phyloP scores from a whole-genome alignment of 169 alveolate species.

The Eimeria acervulina region DNA sequence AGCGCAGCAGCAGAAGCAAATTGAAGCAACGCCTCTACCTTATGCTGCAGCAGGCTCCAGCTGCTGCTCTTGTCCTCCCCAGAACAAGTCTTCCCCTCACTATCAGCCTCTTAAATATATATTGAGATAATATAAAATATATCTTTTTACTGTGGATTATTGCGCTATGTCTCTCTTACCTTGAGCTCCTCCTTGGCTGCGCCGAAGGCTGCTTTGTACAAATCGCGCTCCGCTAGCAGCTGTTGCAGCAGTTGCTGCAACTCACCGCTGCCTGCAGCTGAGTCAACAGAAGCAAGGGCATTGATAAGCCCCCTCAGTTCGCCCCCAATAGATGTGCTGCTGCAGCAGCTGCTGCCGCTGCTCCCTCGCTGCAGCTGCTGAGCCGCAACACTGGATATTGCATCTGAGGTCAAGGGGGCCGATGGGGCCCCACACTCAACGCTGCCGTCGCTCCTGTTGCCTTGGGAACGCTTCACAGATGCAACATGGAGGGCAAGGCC shows the following conservation, averaged over 20 bases:
- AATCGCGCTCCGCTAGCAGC: conserved; percentile 75
- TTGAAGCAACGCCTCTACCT: background rate
- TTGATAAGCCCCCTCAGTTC: conserved; percentile 71
- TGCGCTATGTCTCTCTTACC: no score
- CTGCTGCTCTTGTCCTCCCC: no score
- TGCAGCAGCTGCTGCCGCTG: conserved; percentile 78
- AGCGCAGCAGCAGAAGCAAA: background rate
- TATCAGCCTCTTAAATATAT: no score
- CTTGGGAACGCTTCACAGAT: background rate
- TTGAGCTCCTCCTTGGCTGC: conserved; percentile 80
- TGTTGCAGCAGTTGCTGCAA: conserved; percentile 73
- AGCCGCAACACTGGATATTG: conserved; percentile 22
- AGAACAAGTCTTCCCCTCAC: no score
- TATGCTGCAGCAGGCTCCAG: background rate
- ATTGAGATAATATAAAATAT: no score
- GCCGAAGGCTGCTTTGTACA: conserved; percentile 81
- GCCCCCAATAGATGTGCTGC: conserved; percentile 76
- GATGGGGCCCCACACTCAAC: conserved; percentile 12
- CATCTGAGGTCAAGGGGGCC: background rate
- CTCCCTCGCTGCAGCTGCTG: conserved; percentile 48
- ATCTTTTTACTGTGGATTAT: no score
- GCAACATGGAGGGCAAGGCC: conserved; percentile 22
- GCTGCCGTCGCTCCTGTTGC: background rate
- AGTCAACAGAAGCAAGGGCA: conserved; percentile 57
- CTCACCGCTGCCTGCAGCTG: conserved; percentile 62